Evolutionary conservation across 2,329 filamentous ascomycete genomes (phyloP).

Genomic region (Cercospora brassicicola): DNA sequence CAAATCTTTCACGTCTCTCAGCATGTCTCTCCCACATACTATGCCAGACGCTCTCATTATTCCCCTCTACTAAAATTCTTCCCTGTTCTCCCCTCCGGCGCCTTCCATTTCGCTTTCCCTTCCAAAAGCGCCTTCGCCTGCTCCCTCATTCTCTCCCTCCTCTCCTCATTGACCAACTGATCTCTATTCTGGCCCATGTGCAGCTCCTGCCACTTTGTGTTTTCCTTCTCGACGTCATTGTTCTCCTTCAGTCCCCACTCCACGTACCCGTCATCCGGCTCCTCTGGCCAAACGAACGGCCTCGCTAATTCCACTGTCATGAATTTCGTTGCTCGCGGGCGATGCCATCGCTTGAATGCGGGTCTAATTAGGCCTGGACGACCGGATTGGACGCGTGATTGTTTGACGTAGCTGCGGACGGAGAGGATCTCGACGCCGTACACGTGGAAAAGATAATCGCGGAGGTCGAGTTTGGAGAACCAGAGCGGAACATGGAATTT

Average conservation of each 20-base stretch:
- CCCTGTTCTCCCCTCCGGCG: neutral
- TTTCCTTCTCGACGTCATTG: conserved; percentile 37
- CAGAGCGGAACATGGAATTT: conserved; percentile 86
- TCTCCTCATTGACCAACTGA: conserved; percentile 43
- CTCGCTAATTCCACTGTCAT: conserved; percentile 90
- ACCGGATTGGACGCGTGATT: conserved; percentile 62
- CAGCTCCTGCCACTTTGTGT: conserved; percentile 42
- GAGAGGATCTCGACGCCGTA: conserved; percentile 73
- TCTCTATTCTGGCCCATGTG: conserved; percentile 38
- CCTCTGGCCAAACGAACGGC: conserved; percentile 84
- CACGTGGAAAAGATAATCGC: conserved; percentile 86
- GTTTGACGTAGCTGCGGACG: conserved; percentile 78
- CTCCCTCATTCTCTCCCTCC: conserved; percentile 51
- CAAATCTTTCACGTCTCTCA: neutral
- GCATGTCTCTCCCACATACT: neutral
- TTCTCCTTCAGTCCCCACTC: conserved; percentile 42
- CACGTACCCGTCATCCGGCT: conserved; percentile 59
- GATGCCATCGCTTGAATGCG: conserved; percentile 57
- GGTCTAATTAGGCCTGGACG: conserved; percentile 34
- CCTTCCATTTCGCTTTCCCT: conserved; percentile 61
- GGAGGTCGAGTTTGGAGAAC: conserved; percentile 94
- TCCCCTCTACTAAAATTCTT: conserved; percentile 2
- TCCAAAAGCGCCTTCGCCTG: conserved; percentile 64
- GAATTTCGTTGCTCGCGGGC: conserved; percentile 75
- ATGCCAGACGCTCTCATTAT: neutral